Evolutionary conservation across 2,329 filamentous ascomycete genomes (phyloP).

Genomic region (Fusarium udum): DNA sequence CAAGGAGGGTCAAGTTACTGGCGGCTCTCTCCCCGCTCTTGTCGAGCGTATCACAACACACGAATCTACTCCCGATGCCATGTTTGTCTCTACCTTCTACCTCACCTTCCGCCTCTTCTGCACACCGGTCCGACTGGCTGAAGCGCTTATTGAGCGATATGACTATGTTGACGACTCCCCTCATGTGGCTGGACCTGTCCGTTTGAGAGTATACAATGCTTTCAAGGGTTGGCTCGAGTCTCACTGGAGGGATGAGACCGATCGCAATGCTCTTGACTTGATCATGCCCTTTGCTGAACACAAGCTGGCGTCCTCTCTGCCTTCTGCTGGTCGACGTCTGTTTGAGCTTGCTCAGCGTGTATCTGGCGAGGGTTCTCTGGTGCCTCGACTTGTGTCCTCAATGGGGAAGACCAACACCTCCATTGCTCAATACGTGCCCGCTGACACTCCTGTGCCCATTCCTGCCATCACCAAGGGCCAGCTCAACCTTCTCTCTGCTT

Average conservation of each 20-base stretch:
- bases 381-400: conserved; percentile 83
- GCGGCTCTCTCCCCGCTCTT: conserved; percentile 87
- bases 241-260: conserved; percentile 87
- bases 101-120: conserved; percentile 96
- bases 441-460: conserved; percentile 76
- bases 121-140: conserved; percentile 79
- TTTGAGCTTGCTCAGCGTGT: conserved; percentile 83
- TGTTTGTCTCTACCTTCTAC: conserved; percentile 95
- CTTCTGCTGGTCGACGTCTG: conserved; percentile 82
- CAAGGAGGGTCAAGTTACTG: conserved; percentile 93
- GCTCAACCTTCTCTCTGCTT: conserved; percentile 73
- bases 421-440: conserved; percentile 73
- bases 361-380: conserved; percentile 75
- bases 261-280: conserved; percentile 76
- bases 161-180: conserved; percentile 87
- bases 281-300: conserved; percentile 84
- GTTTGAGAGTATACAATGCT: conserved; percentile 91
- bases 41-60: conserved; percentile 95
- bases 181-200: conserved; percentile 79
- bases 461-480: conserved; percentile 81
- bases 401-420: conserved; percentile 89
- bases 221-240: conserved; percentile 98
- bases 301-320: conserved; percentile 73
- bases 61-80: conserved; percentile 88
- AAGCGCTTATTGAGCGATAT: conserved; percentile 88